A percentile compares a stretch with the other conserved stretches of the same genome.
These are phyloP conservation scores for Fusarium sp. DNA, from an alignment of 2,329 filamentous ascomycete genomes.

Conservation along the genomic window DNA sequence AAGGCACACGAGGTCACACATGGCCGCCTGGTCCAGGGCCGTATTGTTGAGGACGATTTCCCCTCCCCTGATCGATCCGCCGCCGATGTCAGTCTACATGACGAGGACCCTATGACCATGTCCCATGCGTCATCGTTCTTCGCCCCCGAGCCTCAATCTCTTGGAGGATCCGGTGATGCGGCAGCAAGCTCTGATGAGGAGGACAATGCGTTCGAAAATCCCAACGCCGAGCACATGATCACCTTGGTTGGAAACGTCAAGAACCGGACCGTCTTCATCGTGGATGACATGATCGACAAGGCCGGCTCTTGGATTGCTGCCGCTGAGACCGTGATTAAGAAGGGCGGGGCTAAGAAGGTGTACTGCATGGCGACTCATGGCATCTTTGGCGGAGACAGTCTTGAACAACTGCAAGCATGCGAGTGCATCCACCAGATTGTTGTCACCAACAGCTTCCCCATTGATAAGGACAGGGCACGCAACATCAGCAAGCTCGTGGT, in stretches of 20 bases:
- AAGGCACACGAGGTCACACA: conserved; percentile 91
- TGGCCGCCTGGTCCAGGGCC: conserved; percentile 89
- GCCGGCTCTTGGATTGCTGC: conserved; percentile 96
- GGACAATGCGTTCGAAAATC: conserved; percentile 86
- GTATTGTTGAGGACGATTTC: conserved; percentile 94
- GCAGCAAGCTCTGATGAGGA: conserved; percentile 90
- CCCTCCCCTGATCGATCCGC: conserved; percentile 81
- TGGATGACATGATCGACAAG: conserved; percentile 99
- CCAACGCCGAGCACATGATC: conserved; percentile 90
- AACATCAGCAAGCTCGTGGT: conserved; percentile 86
- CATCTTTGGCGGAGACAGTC: conserved; percentile 88
- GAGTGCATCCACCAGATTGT: conserved; percentile 94
- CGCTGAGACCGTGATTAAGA: conserved; percentile 95
- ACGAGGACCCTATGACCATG: conserved; percentile 86
- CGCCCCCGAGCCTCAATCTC: conserved; percentile 72
- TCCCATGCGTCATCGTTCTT: conserved; percentile 86
- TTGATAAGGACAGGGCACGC: conserved; percentile 77
- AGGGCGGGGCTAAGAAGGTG: conserved; percentile 89
- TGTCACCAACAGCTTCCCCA: conserved; percentile 97
- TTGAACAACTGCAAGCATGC: conserved; percentile 91
- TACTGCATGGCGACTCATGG: conserved; percentile 98
- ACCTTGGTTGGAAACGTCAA: conserved; percentile 97
- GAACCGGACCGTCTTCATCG: conserved; percentile 88
- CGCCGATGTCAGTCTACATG: conserved; percentile 71
- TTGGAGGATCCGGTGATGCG: conserved; percentile 88